phyloP scores from a whole-genome alignment of 768 basidiomycete species.

The Baorangia bicolor region DNA sequence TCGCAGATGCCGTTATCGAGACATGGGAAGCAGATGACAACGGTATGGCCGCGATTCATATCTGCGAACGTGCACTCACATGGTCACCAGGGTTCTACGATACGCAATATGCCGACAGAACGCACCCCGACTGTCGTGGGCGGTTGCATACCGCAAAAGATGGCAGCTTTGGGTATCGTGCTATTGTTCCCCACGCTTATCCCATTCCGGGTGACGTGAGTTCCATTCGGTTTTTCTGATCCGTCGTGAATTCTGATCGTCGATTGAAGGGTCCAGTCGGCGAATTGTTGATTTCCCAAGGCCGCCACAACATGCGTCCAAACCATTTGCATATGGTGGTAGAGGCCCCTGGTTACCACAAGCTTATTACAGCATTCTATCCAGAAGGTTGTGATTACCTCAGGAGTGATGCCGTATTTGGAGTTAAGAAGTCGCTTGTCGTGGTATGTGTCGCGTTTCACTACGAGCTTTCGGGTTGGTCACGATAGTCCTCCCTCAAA shows the following conservation, averaged over 20 bases:
- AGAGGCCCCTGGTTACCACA: constrained; percentile 69
- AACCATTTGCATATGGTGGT: constrained; percentile 79
- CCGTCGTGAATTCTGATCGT: constrained; percentile 9
- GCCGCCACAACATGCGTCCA: constrained; percentile 75
- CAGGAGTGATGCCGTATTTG: constrained; percentile 74
- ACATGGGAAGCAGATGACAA: constrained; percentile 81
- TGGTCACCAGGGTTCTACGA: constrained; percentile 34
- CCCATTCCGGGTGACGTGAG: constrained; percentile 71
- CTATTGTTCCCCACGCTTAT: constrained; percentile 66
- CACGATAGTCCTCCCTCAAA: background rate
- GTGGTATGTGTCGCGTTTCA: constrained; percentile 49
- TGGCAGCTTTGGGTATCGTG: constrained; percentile 69
- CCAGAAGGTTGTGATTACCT: constrained; percentile 68
- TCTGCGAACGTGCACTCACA: background rate
- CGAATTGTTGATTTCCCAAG: constrained; percentile 49
- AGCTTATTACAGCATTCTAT: constrained; percentile 72
- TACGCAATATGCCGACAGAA: constrained; percentile 54
- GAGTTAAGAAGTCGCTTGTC: constrained; percentile 75
- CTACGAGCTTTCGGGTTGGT: background rate
- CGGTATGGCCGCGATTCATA: constrained; percentile 38
- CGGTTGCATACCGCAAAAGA: constrained; percentile 56
- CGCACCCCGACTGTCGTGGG: constrained; percentile 71
- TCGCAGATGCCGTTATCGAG: constrained; percentile 66
- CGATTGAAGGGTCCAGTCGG: constrained; percentile 65
- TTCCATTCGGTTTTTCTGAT: constrained; percentile 3